phyloP scores from a whole-genome alignment of 225 moss, liverwort and hornwort genomes.

The Asterella californica region DNA sequence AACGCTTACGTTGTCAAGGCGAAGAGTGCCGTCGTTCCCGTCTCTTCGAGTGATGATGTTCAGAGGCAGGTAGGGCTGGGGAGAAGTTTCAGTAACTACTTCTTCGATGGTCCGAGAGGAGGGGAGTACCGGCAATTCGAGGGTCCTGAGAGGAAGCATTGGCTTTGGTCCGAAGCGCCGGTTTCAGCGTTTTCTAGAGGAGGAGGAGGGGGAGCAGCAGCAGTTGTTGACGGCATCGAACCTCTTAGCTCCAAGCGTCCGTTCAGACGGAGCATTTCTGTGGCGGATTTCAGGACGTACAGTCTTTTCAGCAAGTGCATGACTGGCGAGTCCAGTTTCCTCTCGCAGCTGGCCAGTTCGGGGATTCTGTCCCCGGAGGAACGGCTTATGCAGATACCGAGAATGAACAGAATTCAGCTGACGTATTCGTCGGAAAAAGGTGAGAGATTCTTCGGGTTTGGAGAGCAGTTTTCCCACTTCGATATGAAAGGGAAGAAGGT shows the following conservation, averaged over 20 bases:
- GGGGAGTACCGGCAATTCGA: background rate
- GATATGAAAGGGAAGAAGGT: slow-evolving; percentile 72
- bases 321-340: slow-evolving; percentile 5
- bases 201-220: background rate
- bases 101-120: background rate
- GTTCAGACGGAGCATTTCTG: slow-evolving; percentile 13
- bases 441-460: slow-evolving; percentile 87
- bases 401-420: slow-evolving; percentile 61
- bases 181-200: slow-evolving; percentile 25
- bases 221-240: background rate
- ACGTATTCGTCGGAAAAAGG: slow-evolving; percentile 51
- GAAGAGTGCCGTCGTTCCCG: background rate
- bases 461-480: slow-evolving; percentile 81
- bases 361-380: slow-evolving; percentile 17
- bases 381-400: slow-evolving; percentile 28
- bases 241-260: background rate
- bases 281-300: slow-evolving; percentile 18
- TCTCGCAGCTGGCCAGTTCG: slow-evolving; percentile 14
- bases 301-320: slow-evolving; percentile 13
- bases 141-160: background rate
- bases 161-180: slow-evolving; percentile 44
- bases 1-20: slow-evolving; percentile 1
- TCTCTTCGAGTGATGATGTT: background rate
- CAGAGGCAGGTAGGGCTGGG: background rate
- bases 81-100: slow-evolving; percentile 4